Conservation (phyloP, 257 asterid species). For the Lithospermum erythrorhizon region DNA sequence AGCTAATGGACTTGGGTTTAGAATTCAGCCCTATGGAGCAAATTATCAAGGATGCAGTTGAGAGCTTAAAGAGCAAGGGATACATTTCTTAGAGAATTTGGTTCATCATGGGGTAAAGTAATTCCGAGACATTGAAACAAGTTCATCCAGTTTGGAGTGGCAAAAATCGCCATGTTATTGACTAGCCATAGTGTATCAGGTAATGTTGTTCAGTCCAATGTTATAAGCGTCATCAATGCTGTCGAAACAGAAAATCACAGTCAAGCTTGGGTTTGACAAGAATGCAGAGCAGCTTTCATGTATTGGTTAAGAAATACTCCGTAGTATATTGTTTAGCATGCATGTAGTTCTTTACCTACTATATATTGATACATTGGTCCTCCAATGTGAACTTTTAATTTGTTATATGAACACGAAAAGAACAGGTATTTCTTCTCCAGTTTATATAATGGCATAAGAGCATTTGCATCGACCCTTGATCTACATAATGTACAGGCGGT, state of each 20-base stretch:
- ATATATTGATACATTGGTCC: neutral
- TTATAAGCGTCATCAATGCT: neutral
- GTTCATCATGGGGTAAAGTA: neutral
- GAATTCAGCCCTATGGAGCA: slow-evolving; percentile 65
- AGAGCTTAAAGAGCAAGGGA: slow-evolving; percentile 62
- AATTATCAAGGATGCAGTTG: slow-evolving; percentile 62
- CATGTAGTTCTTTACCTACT: neutral
- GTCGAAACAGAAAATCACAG: no score
- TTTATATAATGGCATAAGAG: no score
- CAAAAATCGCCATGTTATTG: neutral
- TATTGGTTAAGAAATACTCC: neutral
- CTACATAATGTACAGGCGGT: slow-evolving; percentile 16
- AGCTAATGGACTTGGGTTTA: slow-evolving; percentile 62
- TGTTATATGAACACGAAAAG: neutral
- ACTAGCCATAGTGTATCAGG: neutral
- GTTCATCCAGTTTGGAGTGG: neutral
- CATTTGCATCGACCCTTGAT: no score
- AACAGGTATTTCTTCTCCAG: neutral
- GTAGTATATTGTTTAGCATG: neutral
- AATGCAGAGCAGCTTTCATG: no score
- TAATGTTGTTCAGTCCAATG: neutral
- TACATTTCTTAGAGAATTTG: slow-evolving; percentile 28
- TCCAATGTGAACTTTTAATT: neutral
- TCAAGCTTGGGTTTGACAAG: neutral
- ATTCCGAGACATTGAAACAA: neutral